Evolutionary conservation across 768 basidiomycete genomes (phyloP).

Genomic region (Leccinum obscurum): DNA sequence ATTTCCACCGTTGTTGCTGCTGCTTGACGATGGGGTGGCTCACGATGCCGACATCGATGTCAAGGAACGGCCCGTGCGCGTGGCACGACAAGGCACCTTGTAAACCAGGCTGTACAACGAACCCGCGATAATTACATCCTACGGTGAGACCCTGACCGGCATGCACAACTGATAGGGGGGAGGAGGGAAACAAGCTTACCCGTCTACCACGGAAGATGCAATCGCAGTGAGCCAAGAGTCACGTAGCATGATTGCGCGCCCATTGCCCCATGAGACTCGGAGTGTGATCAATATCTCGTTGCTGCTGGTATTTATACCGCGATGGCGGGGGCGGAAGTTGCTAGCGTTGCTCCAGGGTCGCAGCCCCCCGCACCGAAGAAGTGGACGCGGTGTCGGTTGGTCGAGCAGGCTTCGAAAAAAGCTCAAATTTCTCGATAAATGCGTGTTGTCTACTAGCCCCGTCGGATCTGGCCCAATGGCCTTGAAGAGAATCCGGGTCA

Average conservation of each 20-base stretch:
- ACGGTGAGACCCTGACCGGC: neutral
- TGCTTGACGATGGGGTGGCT: slow-evolving; percentile 1
- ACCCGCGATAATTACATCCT: neutral
- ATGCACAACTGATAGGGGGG: neutral
- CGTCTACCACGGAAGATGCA: slow-evolving; percentile 11
- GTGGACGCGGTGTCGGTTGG: neutral
- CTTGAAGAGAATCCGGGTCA: neutral
- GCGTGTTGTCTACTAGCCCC: too few relatives aligned
- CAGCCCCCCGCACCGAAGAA: neutral
- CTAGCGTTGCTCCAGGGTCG: neutral
- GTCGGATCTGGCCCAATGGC: neutral
- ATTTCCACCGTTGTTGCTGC: neutral
- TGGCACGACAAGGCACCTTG: neutral
- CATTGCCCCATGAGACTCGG: neutral
- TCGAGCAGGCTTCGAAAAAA: neutral
- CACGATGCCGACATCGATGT: slow-evolving; percentile 5
- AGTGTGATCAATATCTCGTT: neutral
- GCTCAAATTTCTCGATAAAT: neutral
- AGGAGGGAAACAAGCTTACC: slow-evolving; percentile 1
- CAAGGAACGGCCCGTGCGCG: neutral
- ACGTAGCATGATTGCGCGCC: slow-evolving; percentile 1
- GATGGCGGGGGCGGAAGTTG: neutral
- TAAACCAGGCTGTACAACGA: neutral
- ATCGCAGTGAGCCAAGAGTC: neutral
- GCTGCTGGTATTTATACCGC: neutral